Evolutionary conservation across 2,329 filamentous ascomycete species (phyloP).

Genomic region (Lasiodiplodia theobromae): DNA sequence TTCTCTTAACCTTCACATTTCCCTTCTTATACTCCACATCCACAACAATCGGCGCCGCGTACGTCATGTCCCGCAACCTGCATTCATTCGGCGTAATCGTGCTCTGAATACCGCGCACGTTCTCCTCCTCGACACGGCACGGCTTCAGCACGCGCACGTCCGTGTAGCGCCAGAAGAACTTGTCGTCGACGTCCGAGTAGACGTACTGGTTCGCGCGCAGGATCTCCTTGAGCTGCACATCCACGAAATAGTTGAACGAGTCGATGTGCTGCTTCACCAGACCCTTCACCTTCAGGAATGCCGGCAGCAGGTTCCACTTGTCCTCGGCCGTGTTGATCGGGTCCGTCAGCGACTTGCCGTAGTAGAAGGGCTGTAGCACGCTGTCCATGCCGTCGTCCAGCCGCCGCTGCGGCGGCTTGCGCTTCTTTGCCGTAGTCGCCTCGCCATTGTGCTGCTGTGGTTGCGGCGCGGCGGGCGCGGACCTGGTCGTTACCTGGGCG

Average conservation of each 20-base stretch:
- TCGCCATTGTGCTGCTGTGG: not conserved
- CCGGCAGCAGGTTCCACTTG: conserved; percentile 96
- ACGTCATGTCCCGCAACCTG: conserved; percentile 95
- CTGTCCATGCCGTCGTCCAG: conserved; percentile 64
- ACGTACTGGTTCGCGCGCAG: conserved; percentile 89
- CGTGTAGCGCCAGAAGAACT: conserved; percentile 89
- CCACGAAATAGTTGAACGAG: conserved; percentile 98
- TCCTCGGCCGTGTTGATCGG: conserved; percentile 77
- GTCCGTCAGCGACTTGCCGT: conserved; percentile 71
- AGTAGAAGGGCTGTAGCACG: conserved; percentile 73
- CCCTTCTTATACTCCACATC: conserved; percentile 91
- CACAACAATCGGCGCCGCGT: conserved; percentile 90
- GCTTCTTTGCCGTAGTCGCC: conserved; percentile 5
- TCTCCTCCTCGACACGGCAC: conserved; percentile 77
- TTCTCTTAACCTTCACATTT: conserved; percentile 75
- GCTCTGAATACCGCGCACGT: conserved; percentile 57
- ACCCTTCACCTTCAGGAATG: conserved; percentile 98
- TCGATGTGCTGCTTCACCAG: conserved; percentile 98
- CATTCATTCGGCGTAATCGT: conserved; percentile 93
- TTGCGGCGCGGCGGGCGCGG: not conserved
- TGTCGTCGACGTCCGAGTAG: conserved; percentile 88
- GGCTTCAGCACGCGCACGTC: conserved; percentile 88
- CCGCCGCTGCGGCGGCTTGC: conserved; percentile 35
- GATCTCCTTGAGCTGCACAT: conserved; percentile 96
- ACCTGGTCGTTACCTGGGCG: not conserved